phyloP scores from a whole-genome alignment of 352 stramenopile species.

The Pythium volutum region DNA sequence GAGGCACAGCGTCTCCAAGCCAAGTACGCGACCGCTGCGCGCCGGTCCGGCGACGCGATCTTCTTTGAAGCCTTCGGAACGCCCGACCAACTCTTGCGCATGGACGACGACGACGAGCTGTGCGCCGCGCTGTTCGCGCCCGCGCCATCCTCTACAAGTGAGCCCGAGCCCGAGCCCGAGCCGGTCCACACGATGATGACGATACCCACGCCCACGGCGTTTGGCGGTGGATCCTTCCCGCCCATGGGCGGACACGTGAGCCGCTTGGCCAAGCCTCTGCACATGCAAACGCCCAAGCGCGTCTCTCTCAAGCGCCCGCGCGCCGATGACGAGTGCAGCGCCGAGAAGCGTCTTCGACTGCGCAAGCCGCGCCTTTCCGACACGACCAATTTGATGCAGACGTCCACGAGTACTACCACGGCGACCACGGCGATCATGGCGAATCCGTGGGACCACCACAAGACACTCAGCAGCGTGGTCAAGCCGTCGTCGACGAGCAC shows the following conservation, averaged over 20 bases:
- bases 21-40: constrained; percentile 45
- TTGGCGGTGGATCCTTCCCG: constrained; percentile 10
- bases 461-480: neutral
- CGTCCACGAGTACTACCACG: constrained; percentile 27
- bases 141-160: neutral
- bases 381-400: constrained; percentile 28
- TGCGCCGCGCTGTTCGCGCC: constrained; percentile 18
- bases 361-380: constrained; percentile 49
- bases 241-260: constrained; percentile 13
- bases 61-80: constrained; percentile 69
- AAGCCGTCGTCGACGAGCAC: neutral
- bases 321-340: constrained; percentile 38
- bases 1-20: constrained; percentile 32
- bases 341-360: constrained; percentile 42
- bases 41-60: constrained; percentile 47
- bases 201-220: constrained; percentile 15
- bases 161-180: constrained; percentile 15
- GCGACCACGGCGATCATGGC: constrained; percentile 28
- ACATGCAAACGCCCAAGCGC: constrained; percentile 56
- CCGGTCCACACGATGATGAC: neutral
- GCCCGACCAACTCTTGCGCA: constrained; percentile 39
- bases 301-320: constrained; percentile 52
- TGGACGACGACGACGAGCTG: constrained; percentile 20
- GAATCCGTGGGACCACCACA: constrained; percentile 25
- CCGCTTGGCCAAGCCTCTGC: constrained; percentile 40